Base-by-base conservation (phyloP, 495 filamentous ascomycete species). In the Hypoxylon intermedium region DNA sequence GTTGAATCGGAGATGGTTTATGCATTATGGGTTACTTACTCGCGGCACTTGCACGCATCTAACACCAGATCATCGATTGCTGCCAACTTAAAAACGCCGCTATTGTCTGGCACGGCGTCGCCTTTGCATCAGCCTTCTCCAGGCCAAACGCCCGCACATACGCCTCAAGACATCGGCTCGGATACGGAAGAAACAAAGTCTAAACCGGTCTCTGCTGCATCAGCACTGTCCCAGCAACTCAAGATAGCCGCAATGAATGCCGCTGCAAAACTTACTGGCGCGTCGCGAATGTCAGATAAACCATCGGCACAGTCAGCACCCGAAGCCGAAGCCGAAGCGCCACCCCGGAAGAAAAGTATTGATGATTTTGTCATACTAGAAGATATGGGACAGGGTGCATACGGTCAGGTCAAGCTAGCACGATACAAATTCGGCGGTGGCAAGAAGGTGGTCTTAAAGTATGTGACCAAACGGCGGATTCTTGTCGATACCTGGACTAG, bases 401-500 rank as follows among this genome's bases (percentile, higher is more conserved):
- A 98, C 68, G 94, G 94, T 4, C 92, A 98, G 74, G 94, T 99
- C 45, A 99, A 99, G 72, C 79, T 98, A 31, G 93, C 89, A n/a
- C 85, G 93, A 7, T 89, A 95, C 73, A 92, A 93, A 76, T 87
- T 86, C 69, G 83, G 81, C 40, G 82, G 83, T 33, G 72, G 76
- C 18, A 89, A 90, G 71, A 96, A 93, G 72, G 87, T 95, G 47
- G 94, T 99, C 3, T 79, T 99, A 47, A 99, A 99, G 72, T 99
- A 95, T 66, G 94, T 99, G 36, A 98, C 95, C 1, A 99, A 99
- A 72, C 86, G 89, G 59, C 87, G 93, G 28, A 99, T 99, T 71
- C 82, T 99, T 15, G 95, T 99, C 45, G 94, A 99, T 75, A 99
- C 94, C 0, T 99, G 94, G 94, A 97, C 93, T 26, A 86, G 95